Percentiles rank a stretch among this genome's conserved stretches.
These are phyloP conservation scores for Bondarzewia mesenterica DNA, from an alignment of 1,284 basidiomycete genomes.

Conservation along the genomic window DNA sequence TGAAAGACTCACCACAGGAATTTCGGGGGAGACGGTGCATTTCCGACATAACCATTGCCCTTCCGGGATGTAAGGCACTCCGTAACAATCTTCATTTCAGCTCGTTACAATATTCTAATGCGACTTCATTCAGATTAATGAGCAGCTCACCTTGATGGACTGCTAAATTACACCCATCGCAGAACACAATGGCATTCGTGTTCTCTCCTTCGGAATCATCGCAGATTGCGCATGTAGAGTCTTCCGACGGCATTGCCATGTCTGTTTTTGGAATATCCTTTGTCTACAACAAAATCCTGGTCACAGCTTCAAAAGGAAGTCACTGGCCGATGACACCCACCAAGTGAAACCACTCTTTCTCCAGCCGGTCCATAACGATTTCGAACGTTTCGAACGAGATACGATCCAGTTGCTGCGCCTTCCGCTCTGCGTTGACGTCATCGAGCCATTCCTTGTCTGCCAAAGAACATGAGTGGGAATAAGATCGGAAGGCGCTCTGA, in stretches of 20 bases:
- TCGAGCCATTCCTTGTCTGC: constrained; percentile 95
- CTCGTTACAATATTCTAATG: neutral
- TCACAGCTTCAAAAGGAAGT: neutral
- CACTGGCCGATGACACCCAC: constrained; percentile 35
- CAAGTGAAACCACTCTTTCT: constrained; percentile 99
- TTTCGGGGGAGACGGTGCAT: constrained; percentile 96
- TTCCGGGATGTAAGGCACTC: constrained; percentile 98
- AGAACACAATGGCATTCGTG: constrained; percentile 98
- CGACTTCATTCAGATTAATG: neutral
- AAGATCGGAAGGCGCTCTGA: neutral
- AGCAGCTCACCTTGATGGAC: constrained; percentile 84
- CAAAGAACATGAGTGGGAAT: neutral
- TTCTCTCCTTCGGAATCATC: constrained; percentile 99
- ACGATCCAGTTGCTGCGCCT: constrained; percentile 66
- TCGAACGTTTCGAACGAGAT: constrained; percentile 89
- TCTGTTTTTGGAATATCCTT: constrained; percentile 86
- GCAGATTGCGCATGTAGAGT: constrained; percentile 94
- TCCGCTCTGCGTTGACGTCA: constrained; percentile 75
- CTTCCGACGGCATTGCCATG: constrained; percentile 79
- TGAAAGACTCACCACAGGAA: constrained; percentile 70
- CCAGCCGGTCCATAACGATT: constrained; percentile 93
- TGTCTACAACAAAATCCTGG: constrained; percentile 41
- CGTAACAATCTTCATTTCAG: constrained; percentile 84
- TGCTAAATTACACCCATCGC: constrained; percentile 97
- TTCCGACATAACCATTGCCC: constrained; percentile 99